Conservation (phyloP, 2,329 filamentous ascomycete species). For the Arthrinium phaeospermum region DNA sequence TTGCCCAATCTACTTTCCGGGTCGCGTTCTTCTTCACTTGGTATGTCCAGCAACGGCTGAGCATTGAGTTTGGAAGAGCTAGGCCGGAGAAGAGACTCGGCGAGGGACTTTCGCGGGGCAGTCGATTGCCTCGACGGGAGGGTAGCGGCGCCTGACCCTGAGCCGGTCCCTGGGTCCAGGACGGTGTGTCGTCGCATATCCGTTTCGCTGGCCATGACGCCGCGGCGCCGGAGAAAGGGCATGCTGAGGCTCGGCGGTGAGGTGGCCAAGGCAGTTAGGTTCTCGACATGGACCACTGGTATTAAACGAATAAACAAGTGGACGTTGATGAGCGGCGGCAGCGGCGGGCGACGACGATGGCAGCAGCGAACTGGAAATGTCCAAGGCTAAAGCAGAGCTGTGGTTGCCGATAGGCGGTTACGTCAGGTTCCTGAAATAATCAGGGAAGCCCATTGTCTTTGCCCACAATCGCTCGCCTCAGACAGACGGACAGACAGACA, state of each 20-base stretch:
- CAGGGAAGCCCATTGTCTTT: constrained; percentile 21
- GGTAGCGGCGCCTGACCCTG: constrained; percentile 24
- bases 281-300: constrained; percentile 6
- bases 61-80: constrained; percentile 18
- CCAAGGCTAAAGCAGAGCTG: constrained; percentile 7
- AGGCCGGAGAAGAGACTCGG: constrained; percentile 30
- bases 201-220: constrained; percentile 63
- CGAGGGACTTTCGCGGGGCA: constrained; percentile 28
- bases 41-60: constrained; percentile 19
- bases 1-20: constrained; percentile 23
- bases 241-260: constrained; percentile 43
- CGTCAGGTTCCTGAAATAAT: constrained; percentile 19
- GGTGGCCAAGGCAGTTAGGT: neutral
- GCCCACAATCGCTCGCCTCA: constrained; percentile 12
- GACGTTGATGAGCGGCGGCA: neutral
- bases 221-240: constrained; percentile 67
- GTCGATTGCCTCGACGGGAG: constrained; percentile 24
- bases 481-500: no score
- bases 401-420: constrained; percentile 10
- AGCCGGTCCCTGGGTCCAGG: constrained; percentile 34
- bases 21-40: constrained; percentile 23
- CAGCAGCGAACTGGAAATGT: neutral
- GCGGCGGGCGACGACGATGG: neutral
- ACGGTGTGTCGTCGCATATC: constrained; percentile 61
- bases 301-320: neutral